These are phyloP conservation scores for Kodamaea neixiangensis DNA, from an alignment of 805 yeast genomes.

Conservation along the genomic window DNA sequence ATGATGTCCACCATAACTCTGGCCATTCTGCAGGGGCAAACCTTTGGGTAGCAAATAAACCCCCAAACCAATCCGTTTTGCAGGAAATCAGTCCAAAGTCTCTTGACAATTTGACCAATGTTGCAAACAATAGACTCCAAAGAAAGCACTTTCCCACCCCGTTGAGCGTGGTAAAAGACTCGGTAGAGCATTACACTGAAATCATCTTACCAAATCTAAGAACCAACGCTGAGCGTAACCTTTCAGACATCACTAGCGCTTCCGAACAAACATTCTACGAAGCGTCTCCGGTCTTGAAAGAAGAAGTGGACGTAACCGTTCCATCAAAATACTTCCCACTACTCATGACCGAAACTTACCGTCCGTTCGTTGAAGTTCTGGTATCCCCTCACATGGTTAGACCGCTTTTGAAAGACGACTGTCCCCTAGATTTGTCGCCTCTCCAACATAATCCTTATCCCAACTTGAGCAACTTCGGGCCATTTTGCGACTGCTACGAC, in stretches of 20 bases:
- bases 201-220: background rate
- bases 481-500: constrained; percentile 17
- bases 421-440: constrained; percentile 10
- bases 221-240: background rate
- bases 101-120: constrained; percentile 1
- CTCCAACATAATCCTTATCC: background rate
- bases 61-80: background rate
- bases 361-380: constrained; percentile 14
- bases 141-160: background rate
- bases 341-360: constrained; percentile 9
- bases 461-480: constrained; percentile 13
- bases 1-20: background rate
- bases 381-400: constrained; percentile 15
- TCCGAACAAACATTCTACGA: constrained; percentile 19
- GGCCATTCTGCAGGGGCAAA: background rate
- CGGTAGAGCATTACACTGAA: background rate
- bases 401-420: constrained; percentile 13
- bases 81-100: constrained; percentile 1
- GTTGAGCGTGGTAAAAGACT: background rate
- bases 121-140: background rate
- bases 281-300: constrained; percentile 17
- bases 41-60: background rate
- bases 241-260: background rate
- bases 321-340: constrained; percentile 13
- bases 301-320: background rate